Evolutionary conservation across 2,329 filamentous ascomycete species (phyloP).

Genomic region (Ceratocystis alfenasii): DNA sequence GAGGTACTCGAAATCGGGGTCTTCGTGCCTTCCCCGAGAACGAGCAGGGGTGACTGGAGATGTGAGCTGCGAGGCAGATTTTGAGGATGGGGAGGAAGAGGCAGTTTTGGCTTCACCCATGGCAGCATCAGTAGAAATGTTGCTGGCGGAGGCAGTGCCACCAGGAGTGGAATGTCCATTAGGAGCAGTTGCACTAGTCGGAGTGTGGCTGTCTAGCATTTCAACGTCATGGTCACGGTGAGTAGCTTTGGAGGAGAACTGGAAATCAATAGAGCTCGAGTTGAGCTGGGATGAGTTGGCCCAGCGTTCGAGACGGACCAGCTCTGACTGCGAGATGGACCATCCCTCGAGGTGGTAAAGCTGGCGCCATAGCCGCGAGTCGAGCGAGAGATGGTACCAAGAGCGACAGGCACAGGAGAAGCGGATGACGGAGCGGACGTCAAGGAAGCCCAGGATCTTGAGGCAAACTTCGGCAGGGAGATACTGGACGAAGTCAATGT

Average conservation of each 20-base stretch:
- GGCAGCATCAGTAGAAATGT: not conserved
- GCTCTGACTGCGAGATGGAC: slow-evolving; percentile 55
- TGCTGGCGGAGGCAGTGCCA: too few relatives aligned
- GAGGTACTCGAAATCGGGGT: slow-evolving; percentile 9
- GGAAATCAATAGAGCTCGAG: slow-evolving; percentile 15
- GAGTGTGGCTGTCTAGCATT: slow-evolving; percentile 24
- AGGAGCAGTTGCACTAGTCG: not conserved
- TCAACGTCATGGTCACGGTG: slow-evolving; percentile 7
- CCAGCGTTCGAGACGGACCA: slow-evolving; percentile 32
- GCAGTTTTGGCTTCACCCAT: not conserved
- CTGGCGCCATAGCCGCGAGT: slow-evolving; percentile 75
- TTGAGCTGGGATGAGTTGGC: slow-evolving; percentile 21
- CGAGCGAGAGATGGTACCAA: slow-evolving; percentile 72
- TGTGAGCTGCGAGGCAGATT: slow-evolving; percentile 26
- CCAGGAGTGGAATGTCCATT: not conserved
- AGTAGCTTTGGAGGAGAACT: slow-evolving; percentile 13
- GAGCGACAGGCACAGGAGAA: slow-evolving; percentile 66
- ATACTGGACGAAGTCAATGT: slow-evolving; percentile 80
- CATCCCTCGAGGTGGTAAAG: slow-evolving; percentile 80
- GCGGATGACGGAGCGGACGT: slow-evolving; percentile 64
- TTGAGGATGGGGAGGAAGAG: not conserved
- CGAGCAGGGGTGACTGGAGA: not conserved
- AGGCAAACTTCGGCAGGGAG: slow-evolving; percentile 85
- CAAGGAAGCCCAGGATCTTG: slow-evolving; percentile 76
- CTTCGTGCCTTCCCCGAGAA: slow-evolving; percentile 22